These are phyloP conservation scores for Eucalyptus curtisii DNA, from an alignment of 345 rosid genomes.

Conservation along the genomic window DNA sequence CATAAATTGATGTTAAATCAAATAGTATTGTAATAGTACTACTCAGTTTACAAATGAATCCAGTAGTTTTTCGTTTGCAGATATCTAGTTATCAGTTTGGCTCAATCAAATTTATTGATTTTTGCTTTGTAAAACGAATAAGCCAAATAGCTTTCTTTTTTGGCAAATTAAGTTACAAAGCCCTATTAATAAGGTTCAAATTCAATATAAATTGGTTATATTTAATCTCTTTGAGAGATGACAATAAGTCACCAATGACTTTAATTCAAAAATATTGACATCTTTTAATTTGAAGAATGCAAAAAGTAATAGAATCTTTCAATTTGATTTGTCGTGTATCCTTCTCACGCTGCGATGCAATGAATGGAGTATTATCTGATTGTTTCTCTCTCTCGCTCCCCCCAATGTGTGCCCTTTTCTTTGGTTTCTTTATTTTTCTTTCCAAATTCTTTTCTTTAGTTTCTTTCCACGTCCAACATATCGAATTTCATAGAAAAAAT, in stretches of 20 bases:
- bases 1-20: background rate
- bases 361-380: too few relatives aligned
- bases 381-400: too few relatives aligned
- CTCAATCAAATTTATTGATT: background rate
- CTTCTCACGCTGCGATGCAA: rapidly evolving
- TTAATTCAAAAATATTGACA: background rate
- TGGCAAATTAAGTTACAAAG: too few relatives aligned
- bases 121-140: too few relatives aligned
- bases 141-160: too few relatives aligned
- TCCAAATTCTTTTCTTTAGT: background rate
- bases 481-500: background rate
- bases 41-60: background rate
- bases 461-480: background rate
- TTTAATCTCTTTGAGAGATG: background rate
- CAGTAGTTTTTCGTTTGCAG: background rate
- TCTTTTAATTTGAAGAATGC: background rate
- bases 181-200: background rate
- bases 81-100: background rate
- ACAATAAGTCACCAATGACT: background rate
- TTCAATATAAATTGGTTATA: too few relatives aligned
- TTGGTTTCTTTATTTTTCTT: too few relatives aligned
- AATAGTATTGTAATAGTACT: background rate
- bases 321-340: background rate
- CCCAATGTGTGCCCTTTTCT: too few relatives aligned
- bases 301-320: background rate